Conservation (phyloP, 495 filamentous ascomycete species). For the Terfezia claveryi region DNA sequence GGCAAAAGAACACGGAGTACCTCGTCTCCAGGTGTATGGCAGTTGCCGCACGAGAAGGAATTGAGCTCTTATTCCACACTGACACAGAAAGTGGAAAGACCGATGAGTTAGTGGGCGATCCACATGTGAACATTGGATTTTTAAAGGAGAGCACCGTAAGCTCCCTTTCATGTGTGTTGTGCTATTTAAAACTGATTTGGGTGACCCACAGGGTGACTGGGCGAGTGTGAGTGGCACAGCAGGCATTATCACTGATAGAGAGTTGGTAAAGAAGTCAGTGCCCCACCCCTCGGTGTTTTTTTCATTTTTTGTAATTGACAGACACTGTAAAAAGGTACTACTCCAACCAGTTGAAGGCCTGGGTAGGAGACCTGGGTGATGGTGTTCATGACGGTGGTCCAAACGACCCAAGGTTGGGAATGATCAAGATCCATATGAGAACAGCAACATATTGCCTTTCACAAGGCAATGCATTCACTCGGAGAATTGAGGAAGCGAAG, state of each 20-base stretch:
- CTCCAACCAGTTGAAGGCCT: slow-evolving; percentile 50
- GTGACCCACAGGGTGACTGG: slow-evolving; percentile 28
- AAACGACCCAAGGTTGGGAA: slow-evolving; percentile 54
- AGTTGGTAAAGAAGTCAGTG: slow-evolving; percentile 41
- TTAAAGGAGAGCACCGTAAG: slow-evolving; percentile 46
- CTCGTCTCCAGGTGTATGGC: slow-evolving; percentile 78
- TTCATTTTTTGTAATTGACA: neutral
- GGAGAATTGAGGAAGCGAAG: slow-evolving; percentile 50
- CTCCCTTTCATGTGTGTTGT: neutral
- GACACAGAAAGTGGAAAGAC: slow-evolving; percentile 89
- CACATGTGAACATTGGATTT: slow-evolving; percentile 72
- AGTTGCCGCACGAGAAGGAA: slow-evolving; percentile 50
- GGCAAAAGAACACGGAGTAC: slow-evolving; percentile 32
- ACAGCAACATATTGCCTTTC: slow-evolving; percentile 40
- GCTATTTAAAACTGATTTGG: neutral
- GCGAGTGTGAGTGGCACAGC: slow-evolving; percentile 62
- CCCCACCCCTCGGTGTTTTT: neutral
- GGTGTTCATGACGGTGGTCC: slow-evolving; percentile 65
- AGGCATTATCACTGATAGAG: slow-evolving; percentile 42
- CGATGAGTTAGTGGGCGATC: slow-evolving; percentile 51
- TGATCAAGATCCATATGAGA: slow-evolving; percentile 42
- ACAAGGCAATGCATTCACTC: slow-evolving; percentile 31
- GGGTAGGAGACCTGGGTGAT: slow-evolving; percentile 80
- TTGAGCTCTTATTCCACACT: slow-evolving; percentile 82
- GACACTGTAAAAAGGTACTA: slow-evolving; percentile 25